phyloP scores from a whole-genome alignment of 495 filamentous ascomycete genomes.

The Xylaria scruposa region DNA sequence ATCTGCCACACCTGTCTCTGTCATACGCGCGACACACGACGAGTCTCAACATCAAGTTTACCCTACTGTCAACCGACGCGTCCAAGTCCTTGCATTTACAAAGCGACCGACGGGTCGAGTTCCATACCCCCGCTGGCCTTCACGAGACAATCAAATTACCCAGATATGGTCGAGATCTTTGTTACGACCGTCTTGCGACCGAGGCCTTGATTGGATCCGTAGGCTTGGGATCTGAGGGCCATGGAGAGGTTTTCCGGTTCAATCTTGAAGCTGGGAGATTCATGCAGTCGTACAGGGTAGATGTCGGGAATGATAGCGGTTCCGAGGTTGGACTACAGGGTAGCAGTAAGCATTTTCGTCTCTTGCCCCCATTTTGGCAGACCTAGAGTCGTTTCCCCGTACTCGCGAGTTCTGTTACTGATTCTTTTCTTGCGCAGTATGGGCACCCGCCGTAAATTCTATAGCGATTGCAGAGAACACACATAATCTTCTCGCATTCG shows the following conservation, averaged over 20 bases:
- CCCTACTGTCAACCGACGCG: conserved; percentile 91
- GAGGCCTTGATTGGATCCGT: conserved; percentile 89
- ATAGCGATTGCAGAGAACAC: conserved; percentile 88
- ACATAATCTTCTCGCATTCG: conserved; percentile 92
- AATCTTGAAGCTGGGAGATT: conserved; percentile 91
- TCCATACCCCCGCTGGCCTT: conserved; percentile 88
- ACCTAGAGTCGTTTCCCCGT: not conserved
- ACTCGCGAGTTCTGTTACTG: not conserved
- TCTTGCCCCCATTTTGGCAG: not conserved
- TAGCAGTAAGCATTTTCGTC: conserved; percentile 50
- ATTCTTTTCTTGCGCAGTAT: conserved; percentile 42
- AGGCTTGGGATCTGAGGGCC: conserved; percentile 78
- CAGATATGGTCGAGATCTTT: conserved; percentile 87
- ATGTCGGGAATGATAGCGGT: conserved; percentile 83
- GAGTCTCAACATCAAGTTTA: conserved; percentile 91
- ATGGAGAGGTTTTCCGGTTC: conserved; percentile 89
- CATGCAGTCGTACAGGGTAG: conserved; percentile 77
- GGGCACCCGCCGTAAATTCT: conserved; percentile 84
- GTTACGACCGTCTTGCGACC: conserved; percentile 82
- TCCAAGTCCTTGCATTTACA: conserved; percentile 95
- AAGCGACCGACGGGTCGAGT: conserved; percentile 87
- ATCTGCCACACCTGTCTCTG: conserved; percentile 89
- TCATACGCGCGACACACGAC: conserved; percentile 93
- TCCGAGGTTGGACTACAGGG: conserved; percentile 78
- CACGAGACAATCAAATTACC: conserved; percentile 89